Percentiles rank a stretch among this genome's conserved stretches.
Evolutionary conservation across 306 rosid genomes (phyloP).

Genomic region (Astragalus membranaceus): DNA sequence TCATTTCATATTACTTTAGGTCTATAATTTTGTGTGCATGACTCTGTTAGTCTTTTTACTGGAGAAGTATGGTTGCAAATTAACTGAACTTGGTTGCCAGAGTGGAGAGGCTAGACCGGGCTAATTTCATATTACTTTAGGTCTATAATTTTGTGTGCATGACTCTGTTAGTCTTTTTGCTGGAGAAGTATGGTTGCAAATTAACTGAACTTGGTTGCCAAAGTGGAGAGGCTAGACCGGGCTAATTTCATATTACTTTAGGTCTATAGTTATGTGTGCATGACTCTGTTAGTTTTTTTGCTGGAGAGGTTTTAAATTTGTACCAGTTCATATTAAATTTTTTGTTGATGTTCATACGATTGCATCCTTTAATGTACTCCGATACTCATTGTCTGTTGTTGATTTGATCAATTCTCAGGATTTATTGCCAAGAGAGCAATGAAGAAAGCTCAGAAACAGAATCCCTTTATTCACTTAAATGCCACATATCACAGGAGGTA

Average conservation of each 20-base stretch:
- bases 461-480: constrained; percentile 89
- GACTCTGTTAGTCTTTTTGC: not conserved
- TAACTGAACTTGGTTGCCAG: not conserved
- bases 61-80: not conserved
- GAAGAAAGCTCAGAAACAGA: constrained; percentile 98
- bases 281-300: not conserved
- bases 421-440: constrained; percentile 86
- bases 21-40: too few species aligned
- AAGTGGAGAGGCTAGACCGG: not conserved
- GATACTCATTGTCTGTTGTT: constrained; percentile 17
- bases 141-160: not conserved
- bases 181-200: not conserved
- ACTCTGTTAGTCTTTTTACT: too few species aligned
- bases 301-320: not conserved
- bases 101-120: not conserved
- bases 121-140: not conserved
- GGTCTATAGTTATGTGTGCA: not conserved
- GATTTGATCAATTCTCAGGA: constrained; percentile 47
- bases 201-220: not conserved
- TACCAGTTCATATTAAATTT: too few species aligned
- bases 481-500: constrained; percentile 98
- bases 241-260: not conserved
- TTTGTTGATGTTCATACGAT: not conserved
- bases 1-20: too few species aligned
- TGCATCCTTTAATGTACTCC: not conserved